Percentiles rank a stretch among this genome's conserved stretches.
Conservation (phyloP, 495 filamentous ascomycete genomes). For the Podospora conica region DNA sequence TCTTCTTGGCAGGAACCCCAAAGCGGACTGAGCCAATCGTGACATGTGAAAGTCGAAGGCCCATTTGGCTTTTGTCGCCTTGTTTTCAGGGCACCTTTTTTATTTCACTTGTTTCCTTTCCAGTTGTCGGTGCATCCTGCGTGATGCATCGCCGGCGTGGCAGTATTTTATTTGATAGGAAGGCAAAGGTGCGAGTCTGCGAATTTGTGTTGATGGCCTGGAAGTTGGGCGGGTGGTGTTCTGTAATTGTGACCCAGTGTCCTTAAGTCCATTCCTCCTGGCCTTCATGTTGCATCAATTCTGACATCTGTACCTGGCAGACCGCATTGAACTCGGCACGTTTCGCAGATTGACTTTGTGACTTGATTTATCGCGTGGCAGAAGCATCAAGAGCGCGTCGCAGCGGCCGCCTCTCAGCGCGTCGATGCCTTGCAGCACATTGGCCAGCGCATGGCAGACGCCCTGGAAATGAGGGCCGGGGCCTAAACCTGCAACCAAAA, state of each 20-base stretch:
- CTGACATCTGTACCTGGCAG: background rate
- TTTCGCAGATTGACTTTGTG: background rate
- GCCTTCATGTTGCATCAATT: background rate
- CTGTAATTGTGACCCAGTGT: background rate
- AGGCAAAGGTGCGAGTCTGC: background rate
- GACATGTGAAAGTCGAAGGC: constrained; percentile 5
- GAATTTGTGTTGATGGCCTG: background rate
- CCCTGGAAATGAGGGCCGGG: constrained; percentile 6
- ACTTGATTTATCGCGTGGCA: background rate
- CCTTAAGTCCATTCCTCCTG: background rate
- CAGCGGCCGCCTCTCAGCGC: too few relatives aligned
- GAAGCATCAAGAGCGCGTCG: background rate
- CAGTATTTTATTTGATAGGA: background rate
- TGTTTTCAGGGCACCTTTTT: background rate
- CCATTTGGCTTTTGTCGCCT: background rate
- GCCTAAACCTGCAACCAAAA: constrained; percentile 8
- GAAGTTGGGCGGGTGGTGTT: background rate
- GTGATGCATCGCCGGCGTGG: background rate
- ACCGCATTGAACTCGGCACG: background rate
- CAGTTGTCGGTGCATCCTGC: background rate
- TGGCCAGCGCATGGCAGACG: constrained; percentile 10
- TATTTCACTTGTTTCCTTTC: background rate
- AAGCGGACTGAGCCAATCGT: background rate
- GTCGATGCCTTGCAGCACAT: constrained; percentile 1
- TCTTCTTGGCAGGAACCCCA: background rate